Conservation (phyloP, 2,329 filamentous ascomycete species). For the Colletotrichum incanum region DNA sequence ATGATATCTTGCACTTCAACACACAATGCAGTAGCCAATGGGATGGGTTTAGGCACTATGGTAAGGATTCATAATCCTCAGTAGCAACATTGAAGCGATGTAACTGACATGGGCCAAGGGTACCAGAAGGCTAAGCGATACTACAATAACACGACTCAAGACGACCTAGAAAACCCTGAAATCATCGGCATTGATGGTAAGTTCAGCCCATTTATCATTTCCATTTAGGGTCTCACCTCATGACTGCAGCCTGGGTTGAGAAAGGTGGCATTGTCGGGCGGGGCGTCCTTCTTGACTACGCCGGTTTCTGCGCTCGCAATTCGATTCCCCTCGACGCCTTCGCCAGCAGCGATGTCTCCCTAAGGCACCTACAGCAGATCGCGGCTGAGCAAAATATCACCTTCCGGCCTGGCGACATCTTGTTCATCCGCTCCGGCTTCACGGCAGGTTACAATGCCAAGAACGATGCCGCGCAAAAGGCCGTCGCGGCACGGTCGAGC, state of each 20-base stretch:
- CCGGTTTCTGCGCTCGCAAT: slow-evolving; percentile 64
- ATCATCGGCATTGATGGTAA: slow-evolving; percentile 59
- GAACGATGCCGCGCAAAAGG: slow-evolving; percentile 44
- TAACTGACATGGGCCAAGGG: slow-evolving; percentile 38
- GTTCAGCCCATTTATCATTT: background rate
- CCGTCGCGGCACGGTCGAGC: slow-evolving; percentile 46
- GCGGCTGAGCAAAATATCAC: slow-evolving; percentile 59
- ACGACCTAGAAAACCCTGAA: slow-evolving; percentile 57
- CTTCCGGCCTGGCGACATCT: slow-evolving; percentile 66
- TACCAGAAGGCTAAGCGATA: slow-evolving; percentile 55
- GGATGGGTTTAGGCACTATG: slow-evolving; percentile 57
- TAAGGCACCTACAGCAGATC: slow-evolving; percentile 33
- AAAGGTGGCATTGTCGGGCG: slow-evolving; percentile 64
- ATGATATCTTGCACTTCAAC: slow-evolving; percentile 54
- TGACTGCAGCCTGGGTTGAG: slow-evolving; percentile 33
- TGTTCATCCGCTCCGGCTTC: slow-evolving; percentile 61
- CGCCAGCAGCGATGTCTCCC: slow-evolving; percentile 65
- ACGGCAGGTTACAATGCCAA: slow-evolving; percentile 51
- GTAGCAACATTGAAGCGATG: slow-evolving; percentile 40
- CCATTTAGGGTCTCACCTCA: background rate
- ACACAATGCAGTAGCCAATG: slow-evolving; percentile 58
- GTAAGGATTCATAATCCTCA: slow-evolving; percentile 48
- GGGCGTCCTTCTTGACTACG: slow-evolving; percentile 69
- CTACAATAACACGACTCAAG: slow-evolving; percentile 55
- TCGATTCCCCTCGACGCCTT: slow-evolving; percentile 68